Evolutionary conservation across 768 basidiomycete species (phyloP), one percentile per base, ranked within the genome.

Genomic region (Lentinula aciculospora): DNA sequence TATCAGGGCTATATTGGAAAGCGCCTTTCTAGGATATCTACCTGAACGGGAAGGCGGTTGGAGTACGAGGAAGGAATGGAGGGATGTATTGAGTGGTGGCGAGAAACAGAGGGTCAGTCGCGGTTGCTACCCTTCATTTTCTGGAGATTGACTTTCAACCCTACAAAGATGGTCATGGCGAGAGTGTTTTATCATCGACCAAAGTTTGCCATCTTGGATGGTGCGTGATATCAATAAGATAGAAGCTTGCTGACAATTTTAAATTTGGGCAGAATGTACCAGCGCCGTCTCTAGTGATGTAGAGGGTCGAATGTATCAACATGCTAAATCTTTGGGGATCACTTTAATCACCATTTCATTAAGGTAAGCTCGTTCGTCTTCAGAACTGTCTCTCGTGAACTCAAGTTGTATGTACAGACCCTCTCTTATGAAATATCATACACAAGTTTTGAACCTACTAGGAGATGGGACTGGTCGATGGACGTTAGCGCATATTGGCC

Each of bases 251-350:
- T 39, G 45, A 23, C 15, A n/a, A 23, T 48, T 4, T 60, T 63
- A 28, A 34, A 51, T 3, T 15, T 19, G 15, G 12, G 5, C 39
- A 89, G 94, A 98, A 67, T 97, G 94, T 70, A 98, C 95, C 5
- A 92, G 89, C 56, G 96, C 95, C 0, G 93, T 98, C 9, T 95
- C 93, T 12, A 92, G 90, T 61, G 96, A 98, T 67, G 94, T 98
- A 21, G 95, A 98, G 69, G 94, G 94, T 0, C 77, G 84, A 62
- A 94, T 98, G 92, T 98, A 98, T 73, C 90, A 95, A 68, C 85
- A 92, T 61, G 88, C 90, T 28, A 97, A 97, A 71, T 79, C 84
- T 31, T 75, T 92, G 12, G 93, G 88, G 1, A 94, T 97, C 66
- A 95, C 95, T 0, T 79, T 98, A 47, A 88, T 98, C 58, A 98